Evolutionary conservation across 257 asterid genomes (phyloP), one percentile per base, ranked within the genome.

Genomic region (Nicotiana paniculata): DNA sequence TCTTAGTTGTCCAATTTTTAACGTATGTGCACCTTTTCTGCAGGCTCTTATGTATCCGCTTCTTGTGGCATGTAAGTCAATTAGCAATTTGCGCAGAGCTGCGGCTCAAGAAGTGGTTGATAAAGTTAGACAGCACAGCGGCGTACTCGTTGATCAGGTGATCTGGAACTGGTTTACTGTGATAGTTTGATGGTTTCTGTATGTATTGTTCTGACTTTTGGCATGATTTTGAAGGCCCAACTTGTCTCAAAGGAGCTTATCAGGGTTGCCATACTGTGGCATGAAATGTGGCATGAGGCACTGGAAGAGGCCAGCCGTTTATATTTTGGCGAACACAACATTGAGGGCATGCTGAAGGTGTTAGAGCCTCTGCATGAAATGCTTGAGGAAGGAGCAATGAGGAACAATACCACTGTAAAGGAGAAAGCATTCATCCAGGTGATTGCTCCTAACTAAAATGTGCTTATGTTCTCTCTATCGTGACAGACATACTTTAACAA

Each of bases 21-120:
- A 81, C 11, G 18, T 81, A 63, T 59, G 85, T 67, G 75, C 30
- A 55, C 55, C 58, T 79, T 39, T 26, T 48, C 13, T 87, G 84
- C 97, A 96, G 99, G 99, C 99, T 90, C 99, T 96, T 85, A 96
- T 96, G 99, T 96, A 96, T 82, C 99, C 99, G 64, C 98, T 96
- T 70, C 99, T 96, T 74, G 99, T 96, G 89, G 99, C 99, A 3
- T 96, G 99, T 81, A 96, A 96, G 87, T 93, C 99, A 21, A 94
- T 96, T 88, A 96, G 98, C 91, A 92, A 87, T 86, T 90, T 92
- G 79, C 93, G 99, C 81, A 93, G 90, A 87, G 95, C 93, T 86
- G 98, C 99, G 62, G 99, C 99, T 79, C 97, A 94, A 85, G 99
- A 96, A 89, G 99, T 96, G 85, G 99, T 96, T 79, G 96, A 96